These are phyloP conservation scores for Ogataea methylovora DNA, from an alignment of 805 yeast genomes.

Conservation along the genomic window DNA sequence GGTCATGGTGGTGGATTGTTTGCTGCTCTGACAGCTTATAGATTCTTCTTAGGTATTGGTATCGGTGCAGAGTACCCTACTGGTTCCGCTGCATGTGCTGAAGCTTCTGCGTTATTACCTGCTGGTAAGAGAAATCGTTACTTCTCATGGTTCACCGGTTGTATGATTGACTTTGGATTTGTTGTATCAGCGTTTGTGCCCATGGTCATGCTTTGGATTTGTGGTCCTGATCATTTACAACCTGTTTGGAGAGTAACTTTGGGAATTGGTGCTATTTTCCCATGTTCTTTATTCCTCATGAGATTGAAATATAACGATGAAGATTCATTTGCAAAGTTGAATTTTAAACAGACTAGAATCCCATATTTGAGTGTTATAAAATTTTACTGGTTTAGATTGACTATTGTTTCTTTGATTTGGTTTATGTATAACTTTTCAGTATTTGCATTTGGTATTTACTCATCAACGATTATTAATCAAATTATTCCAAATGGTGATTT, in stretches of 20 bases:
- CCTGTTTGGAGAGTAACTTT: conserved; percentile 90
- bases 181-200: conserved; percentile 82
- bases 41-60: conserved; percentile 85
- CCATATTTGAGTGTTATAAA: conserved; percentile 68
- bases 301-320: conserved; percentile 74
- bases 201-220: conserved; percentile 78
- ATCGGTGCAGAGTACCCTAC: conserved; percentile 96
- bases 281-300: conserved; percentile 66
- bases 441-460: conserved; percentile 83
- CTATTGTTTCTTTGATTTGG: conserved; percentile 74
- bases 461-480: conserved; percentile 56
- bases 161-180: conserved; percentile 82
- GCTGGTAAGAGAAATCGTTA: conserved; percentile 84
- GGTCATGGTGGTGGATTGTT: conserved; percentile 70
- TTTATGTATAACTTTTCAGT: conserved; percentile 84
- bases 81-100: conserved; percentile 90
- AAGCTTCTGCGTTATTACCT: conserved; percentile 72
- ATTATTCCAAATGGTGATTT: conserved; percentile 55
- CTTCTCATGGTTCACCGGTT: conserved; percentile 83
- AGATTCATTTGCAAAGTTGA: conserved; percentile 59
- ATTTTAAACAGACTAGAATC: conserved; percentile 53
- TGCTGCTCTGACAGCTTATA: conserved; percentile 73
- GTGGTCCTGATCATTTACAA: conserved; percentile 57
- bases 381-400: conserved; percentile 77
- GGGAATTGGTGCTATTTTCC: conserved; percentile 88